These are phyloP conservation scores for Rhodofomes roseus DNA, from an alignment of 1,284 basidiomycete species.

Conservation along the genomic window DNA sequence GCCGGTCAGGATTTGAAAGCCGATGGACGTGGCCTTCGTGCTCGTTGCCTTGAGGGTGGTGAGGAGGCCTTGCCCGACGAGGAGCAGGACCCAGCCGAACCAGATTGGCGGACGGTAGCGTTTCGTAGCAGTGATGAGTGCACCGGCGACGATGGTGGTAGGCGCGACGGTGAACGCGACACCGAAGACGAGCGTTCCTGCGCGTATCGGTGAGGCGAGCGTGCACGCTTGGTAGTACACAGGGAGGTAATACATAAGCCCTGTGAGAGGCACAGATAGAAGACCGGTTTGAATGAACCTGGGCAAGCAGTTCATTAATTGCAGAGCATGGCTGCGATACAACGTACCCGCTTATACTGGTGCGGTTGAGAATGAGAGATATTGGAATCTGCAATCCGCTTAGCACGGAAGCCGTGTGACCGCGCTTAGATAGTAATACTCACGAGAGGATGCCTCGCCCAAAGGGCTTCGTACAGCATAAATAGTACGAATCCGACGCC, in stretches of 20 bases:
- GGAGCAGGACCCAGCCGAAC: conserved; percentile 36
- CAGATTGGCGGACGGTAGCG: conserved; percentile 35
- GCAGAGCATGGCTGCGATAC: not conserved
- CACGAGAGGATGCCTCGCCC: not conserved
- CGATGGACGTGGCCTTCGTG: conserved; percentile 23
- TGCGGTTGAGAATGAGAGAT: not conserved
- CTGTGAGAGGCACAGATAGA: not conserved
- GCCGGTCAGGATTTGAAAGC: conserved; percentile 28
- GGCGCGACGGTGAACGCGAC: conserved; percentile 29
- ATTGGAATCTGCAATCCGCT: not conserved
- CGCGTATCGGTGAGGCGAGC: conserved; percentile 36
- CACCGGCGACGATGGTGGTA: conserved; percentile 27
- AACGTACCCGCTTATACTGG: conserved; percentile 2
- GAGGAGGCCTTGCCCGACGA: conserved; percentile 35
- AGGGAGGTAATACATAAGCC: conserved; percentile 19
- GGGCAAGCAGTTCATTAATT: not conserved
- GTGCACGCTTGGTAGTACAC: conserved; percentile 48
- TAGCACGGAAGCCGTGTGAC: not conserved
- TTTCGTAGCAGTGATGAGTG: conserved; percentile 24
- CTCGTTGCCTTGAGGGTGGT: conserved; percentile 33
- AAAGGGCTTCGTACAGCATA: conserved; percentile 16
- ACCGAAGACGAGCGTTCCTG: conserved; percentile 36
- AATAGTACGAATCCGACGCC: conserved; percentile 11
- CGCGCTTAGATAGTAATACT: not conserved
- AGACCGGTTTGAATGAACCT: not conserved